Percentiles rank a stretch among this genome's conserved stretches.
phyloP scores from a whole-genome alignment of 2,329 filamentous ascomycete species.

The Talaromyces piceae region DNA sequence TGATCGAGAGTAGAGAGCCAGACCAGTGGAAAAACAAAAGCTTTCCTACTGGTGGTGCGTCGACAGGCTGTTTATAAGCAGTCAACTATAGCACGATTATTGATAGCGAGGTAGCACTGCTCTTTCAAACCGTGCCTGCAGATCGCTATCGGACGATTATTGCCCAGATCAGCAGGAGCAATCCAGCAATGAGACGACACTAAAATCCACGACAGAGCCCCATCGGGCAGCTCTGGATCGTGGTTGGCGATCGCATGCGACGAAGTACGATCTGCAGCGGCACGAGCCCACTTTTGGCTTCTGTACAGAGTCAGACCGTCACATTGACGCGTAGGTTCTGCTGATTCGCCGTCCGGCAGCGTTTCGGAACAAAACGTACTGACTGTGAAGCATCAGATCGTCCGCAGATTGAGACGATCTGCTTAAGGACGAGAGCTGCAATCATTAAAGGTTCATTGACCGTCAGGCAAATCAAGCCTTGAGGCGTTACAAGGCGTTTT shows the following conservation, averaged over 20 bases:
- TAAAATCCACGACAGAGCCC: slow-evolving; percentile 1
- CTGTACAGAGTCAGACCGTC: not conserved
- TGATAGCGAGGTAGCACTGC: not conserved
- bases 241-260: not conserved
- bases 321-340: not conserved
- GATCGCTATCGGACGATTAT: not conserved
- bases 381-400: too few relatives aligned
- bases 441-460: not conserved
- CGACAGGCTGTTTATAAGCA: too few relatives aligned
- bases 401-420: not conserved
- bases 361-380: not conserved
- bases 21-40: not conserved
- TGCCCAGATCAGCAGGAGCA: not conserved
- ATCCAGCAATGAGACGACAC: not conserved
- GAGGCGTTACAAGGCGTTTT: not conserved
- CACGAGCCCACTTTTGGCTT: not conserved
- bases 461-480: not conserved
- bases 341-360: not conserved
- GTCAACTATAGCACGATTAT: not conserved
- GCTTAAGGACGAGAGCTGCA: not conserved
- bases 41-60: too few relatives aligned
- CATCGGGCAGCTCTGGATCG: not conserved
- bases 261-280: not conserved
- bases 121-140: not conserved
- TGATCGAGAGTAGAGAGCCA: not conserved